A percentile compares a stretch with the other conserved stretches of the same genome.
Conservation (phyloP, 345 rosid genomes). For the Ceriops tagal region DNA sequence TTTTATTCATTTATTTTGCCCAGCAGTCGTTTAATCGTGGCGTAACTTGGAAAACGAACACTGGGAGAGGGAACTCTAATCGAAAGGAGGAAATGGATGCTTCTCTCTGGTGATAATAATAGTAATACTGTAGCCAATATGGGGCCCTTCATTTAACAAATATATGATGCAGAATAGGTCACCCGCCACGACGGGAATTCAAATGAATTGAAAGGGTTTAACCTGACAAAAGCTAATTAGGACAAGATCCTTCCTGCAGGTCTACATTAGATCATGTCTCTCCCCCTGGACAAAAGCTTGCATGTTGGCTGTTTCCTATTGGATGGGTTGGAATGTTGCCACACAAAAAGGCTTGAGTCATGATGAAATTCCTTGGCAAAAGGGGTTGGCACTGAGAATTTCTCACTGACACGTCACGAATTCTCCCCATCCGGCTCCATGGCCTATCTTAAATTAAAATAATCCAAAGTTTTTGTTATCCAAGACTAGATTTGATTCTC, state of each 20-base stretch:
- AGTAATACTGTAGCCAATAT: too few relatives aligned
- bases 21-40: conserved; percentile 10
- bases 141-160: too few relatives aligned
- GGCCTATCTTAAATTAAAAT: background rate
- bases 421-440: background rate
- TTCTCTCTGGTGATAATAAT: conserved; percentile 3
- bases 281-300: conserved; percentile 31
- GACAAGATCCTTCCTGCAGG: conserved; percentile 35
- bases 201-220: conserved; percentile 24
- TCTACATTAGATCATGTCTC: conserved; percentile 33
- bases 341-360: conserved; percentile 12
- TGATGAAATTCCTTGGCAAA: conserved; percentile 14
- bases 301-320: conserved; percentile 44
- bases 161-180: background rate
- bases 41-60: background rate
- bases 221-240: conserved; percentile 43
- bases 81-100: conserved; percentile 37
- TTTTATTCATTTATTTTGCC: background rate
- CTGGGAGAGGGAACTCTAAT: conserved; percentile 10
- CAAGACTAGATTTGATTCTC: conserved; percentile 34
- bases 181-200: conserved; percentile 16
- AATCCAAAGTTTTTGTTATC: conserved; percentile 13
- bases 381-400: conserved; percentile 16
- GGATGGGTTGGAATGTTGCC: conserved; percentile 26
- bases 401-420: conserved; percentile 27